Percentiles rank a stretch among this genome's conserved stretches.
phyloP scores from a whole-genome alignment of 1,284 basidiomycete genomes.

The Austropuccinia psidii region DNA sequence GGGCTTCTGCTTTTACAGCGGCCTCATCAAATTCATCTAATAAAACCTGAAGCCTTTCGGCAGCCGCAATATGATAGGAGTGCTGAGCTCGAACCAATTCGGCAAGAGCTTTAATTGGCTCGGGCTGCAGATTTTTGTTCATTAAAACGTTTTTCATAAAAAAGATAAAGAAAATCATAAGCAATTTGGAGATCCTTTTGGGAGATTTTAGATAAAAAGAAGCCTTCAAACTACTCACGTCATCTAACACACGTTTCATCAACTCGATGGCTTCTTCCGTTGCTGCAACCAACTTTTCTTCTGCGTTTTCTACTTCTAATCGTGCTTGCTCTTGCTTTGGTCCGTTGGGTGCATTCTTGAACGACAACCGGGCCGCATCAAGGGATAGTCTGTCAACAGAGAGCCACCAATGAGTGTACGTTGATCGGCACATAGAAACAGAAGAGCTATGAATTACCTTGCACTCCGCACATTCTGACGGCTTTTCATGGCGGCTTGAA shows the following conservation, averaged over 20 bases:
- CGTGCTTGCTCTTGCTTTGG: slow-evolving; percentile 40
- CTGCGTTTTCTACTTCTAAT: slow-evolving; percentile 46
- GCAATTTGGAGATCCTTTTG: not conserved
- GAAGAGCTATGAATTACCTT: slow-evolving; percentile 47
- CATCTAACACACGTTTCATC: slow-evolving; percentile 48
- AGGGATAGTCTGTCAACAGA: slow-evolving; percentile 54
- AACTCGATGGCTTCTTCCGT: slow-evolving; percentile 48
- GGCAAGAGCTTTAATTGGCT: slow-evolving; percentile 87
- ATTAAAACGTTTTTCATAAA: not conserved
- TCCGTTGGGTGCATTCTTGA: slow-evolving; percentile 41
- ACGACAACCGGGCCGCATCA: slow-evolving; percentile 63
- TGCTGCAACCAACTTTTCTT: slow-evolving; percentile 47
- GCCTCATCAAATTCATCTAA: slow-evolving; percentile 21
- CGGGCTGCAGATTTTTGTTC: slow-evolving; percentile 59
- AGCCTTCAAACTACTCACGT: slow-evolving; percentile 30
- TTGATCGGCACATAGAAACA: not conserved
- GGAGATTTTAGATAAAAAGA: not conserved
- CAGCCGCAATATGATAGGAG: slow-evolving; percentile 8
- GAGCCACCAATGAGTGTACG: no score
- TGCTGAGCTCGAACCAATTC: slow-evolving; percentile 73
- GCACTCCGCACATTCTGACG: slow-evolving; percentile 76
- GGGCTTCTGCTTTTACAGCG: slow-evolving; percentile 13
- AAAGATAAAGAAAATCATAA: not conserved
- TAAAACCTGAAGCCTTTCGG: slow-evolving; percentile 2
- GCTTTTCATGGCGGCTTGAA: slow-evolving; percentile 80